Evolutionary conservation across 2,329 filamentous ascomycete species (phyloP).

Genomic region (Hypoxylon sp.): DNA sequence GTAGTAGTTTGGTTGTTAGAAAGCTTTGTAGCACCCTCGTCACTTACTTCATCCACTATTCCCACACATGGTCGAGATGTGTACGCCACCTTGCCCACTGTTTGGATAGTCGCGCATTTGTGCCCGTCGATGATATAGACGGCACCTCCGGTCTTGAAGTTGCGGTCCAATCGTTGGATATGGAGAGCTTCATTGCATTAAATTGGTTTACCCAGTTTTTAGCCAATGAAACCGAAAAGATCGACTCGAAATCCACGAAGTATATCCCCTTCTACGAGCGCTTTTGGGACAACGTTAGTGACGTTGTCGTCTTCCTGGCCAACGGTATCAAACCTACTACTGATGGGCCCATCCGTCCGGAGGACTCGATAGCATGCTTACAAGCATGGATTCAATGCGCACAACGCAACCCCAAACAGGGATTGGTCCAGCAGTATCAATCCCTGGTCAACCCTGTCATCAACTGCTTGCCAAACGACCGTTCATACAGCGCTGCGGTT

Average conservation of each 20-base stretch:
- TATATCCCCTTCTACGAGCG: conserved; percentile 58
- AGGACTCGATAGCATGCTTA: conserved; percentile 67
- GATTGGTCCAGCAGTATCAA: conserved; percentile 66
- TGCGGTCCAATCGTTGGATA: conserved; percentile 56
- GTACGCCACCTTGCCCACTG: conserved; percentile 70
- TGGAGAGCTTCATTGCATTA: conserved; percentile 62
- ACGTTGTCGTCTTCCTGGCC: conserved; percentile 58
- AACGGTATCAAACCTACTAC: conserved; percentile 44
- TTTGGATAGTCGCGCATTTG: conserved; percentile 57
- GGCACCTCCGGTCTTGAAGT: conserved; percentile 53
- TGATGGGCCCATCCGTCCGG: conserved; percentile 48
- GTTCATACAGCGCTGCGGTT: conserved; percentile 66
- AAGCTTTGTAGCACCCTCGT: conserved; percentile 82
- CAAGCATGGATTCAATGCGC: conserved; percentile 80
- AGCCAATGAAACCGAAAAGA: conserved; percentile 73
- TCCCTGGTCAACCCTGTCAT: conserved; percentile 68
- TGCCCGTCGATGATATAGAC: conserved; percentile 59
- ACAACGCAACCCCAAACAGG: conserved; percentile 66
- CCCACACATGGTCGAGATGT: conserved; percentile 71
- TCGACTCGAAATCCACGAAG: conserved; percentile 68
- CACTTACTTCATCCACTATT: conserved; percentile 77
- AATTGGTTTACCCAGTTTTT: conserved; percentile 72
- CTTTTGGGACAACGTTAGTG: conserved; percentile 60
- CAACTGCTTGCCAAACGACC: conserved; percentile 65
- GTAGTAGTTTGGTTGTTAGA: conserved; percentile 69